A percentile compares a stretch with the other conserved stretches of the same genome.
Evolutionary conservation across 1,284 basidiomycete genomes (phyloP).

Genomic region (Ceratobasidium sp.): DNA sequence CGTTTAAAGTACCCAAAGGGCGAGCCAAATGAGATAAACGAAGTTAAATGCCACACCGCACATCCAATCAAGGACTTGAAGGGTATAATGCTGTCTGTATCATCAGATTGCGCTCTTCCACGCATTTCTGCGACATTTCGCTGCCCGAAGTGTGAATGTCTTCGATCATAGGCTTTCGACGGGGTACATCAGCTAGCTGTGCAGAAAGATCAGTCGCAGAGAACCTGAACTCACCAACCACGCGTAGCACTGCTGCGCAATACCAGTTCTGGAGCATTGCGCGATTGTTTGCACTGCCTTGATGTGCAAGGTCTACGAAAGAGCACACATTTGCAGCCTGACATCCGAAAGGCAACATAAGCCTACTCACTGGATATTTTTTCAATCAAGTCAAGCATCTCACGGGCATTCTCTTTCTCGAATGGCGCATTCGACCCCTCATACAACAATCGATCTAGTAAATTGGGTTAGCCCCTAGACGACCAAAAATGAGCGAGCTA

Average conservation of each 20-base stretch:
- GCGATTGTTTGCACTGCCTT: not conserved
- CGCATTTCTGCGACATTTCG: not conserved
- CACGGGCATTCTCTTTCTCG: conserved; percentile 2
- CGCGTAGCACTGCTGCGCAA: not conserved
- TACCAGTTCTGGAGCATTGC: not conserved
- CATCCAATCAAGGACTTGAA: not conserved
- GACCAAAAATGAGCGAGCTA: not conserved
- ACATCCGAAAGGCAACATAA: not conserved
- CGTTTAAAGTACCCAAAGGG: conserved; percentile 6
- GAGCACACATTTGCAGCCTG: not conserved
- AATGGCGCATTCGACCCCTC: conserved; percentile 7
- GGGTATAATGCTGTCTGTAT: not conserved
- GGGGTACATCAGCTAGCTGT: not conserved
- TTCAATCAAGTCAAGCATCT: conserved; percentile 6
- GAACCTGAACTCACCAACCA: not conserved
- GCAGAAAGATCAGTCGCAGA: not conserved
- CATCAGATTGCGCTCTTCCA: not conserved
- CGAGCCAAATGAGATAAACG: not conserved
- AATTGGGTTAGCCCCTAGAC: not conserved
- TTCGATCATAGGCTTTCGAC: not conserved
- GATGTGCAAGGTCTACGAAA: not conserved
- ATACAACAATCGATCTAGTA: not conserved
- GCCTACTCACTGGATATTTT: not conserved
- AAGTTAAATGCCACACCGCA: not conserved
- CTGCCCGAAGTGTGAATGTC: not conserved